phyloP scores from a whole-genome alignment of 305 asterid species.

The Fraxinus angustifolia region DNA sequence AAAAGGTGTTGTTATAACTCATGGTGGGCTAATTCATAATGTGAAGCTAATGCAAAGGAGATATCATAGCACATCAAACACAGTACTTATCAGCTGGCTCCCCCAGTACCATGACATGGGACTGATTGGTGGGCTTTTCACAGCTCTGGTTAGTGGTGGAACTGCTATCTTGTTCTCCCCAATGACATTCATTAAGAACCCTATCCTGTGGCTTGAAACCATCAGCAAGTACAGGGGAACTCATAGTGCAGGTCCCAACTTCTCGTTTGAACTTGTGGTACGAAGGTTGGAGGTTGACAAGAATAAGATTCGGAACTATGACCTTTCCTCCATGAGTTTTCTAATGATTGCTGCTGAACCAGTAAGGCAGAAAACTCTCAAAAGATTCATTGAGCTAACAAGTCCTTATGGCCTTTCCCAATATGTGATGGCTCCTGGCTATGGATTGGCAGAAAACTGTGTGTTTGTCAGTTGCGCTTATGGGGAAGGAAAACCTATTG shows the following conservation, averaged over 20 bases:
- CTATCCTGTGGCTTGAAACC: constrained; percentile 65
- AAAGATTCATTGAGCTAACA: constrained; percentile 56
- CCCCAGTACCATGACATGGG: constrained; percentile 94
- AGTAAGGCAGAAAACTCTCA: constrained; percentile 64
- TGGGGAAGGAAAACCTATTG: constrained; percentile 59
- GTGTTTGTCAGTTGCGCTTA: constrained; percentile 75
- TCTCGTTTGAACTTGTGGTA: constrained; percentile 61
- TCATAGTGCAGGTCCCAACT: constrained; percentile 87
- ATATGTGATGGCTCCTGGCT: constrained; percentile 71
- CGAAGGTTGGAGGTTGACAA: constrained; percentile 57
- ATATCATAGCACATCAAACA: constrained; percentile 70
- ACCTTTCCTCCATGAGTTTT: constrained; percentile 64
- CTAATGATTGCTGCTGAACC: constrained; percentile 89
- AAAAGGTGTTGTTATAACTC: constrained; percentile 80
- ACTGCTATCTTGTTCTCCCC: constrained; percentile 66
- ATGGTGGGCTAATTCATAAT: constrained; percentile 70
- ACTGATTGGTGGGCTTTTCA: constrained; percentile 78
- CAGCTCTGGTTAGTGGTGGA: constrained; percentile 73
- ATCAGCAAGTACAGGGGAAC: constrained; percentile 61
- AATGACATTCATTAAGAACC: constrained; percentile 76
- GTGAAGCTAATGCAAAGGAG: constrained; percentile 67
- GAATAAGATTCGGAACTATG: constrained; percentile 38
- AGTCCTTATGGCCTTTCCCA: constrained; percentile 65
- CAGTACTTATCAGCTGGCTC: constrained; percentile 80
- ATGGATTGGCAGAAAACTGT: constrained; percentile 86